phyloP scores from a whole-genome alignment of 2,329 filamentous ascomycete genomes.

The Xylariaceae sp. region DNA sequence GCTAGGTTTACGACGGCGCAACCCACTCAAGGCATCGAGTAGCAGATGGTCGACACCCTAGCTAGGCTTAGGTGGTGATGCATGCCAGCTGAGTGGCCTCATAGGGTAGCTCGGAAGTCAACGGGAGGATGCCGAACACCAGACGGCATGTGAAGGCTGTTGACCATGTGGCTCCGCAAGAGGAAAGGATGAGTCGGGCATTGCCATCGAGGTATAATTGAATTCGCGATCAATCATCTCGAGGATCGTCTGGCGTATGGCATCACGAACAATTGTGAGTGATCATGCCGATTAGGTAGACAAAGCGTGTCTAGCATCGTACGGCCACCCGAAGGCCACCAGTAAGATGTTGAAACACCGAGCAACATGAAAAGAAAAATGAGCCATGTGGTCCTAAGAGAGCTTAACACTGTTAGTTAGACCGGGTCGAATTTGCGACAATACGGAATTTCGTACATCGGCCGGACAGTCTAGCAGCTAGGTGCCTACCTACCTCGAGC shows the following conservation, averaged over 20 bases:
- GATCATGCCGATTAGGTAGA: neutral
- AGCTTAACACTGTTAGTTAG: neutral
- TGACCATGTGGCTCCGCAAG: neutral
- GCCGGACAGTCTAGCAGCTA: no score
- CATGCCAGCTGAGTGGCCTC: slow-evolving; percentile 7
- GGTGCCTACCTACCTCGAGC: neutral
- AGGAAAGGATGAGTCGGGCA: neutral
- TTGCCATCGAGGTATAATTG: neutral
- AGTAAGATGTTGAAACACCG: neutral
- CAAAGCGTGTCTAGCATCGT: neutral
- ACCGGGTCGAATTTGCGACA: neutral
- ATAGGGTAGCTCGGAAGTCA: slow-evolving; percentile 9
- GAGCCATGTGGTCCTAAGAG: neutral
- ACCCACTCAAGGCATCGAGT: slow-evolving; percentile 4
- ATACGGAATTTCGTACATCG: neutral
- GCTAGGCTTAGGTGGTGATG: neutral
- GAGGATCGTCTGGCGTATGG: neutral
- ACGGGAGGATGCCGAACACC: no score
- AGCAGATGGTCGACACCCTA: neutral
- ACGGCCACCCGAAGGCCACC: neutral
- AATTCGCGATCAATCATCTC: neutral
- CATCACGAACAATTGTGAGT: neutral
- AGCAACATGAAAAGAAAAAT: neutral
- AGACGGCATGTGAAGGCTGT: no score
- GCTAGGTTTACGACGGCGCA: neutral